These are phyloP conservation scores for Cyberlindnera sargentensis DNA, from an alignment of 805 yeast species.

Conservation along the genomic window DNA sequence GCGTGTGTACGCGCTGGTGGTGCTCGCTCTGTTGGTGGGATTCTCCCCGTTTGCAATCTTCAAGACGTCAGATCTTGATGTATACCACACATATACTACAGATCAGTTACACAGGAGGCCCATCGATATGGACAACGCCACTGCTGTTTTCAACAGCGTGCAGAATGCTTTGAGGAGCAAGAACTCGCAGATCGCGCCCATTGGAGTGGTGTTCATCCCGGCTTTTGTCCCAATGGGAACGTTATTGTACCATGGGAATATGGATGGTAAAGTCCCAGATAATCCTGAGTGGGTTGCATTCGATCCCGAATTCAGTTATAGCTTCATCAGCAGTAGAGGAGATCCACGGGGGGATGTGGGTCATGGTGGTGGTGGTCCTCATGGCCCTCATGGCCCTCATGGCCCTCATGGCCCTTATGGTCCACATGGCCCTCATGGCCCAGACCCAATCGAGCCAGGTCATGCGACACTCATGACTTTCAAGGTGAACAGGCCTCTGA, in stretches of 20 bases:
- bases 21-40: too few relatives aligned
- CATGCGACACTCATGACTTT: conserved; percentile 36
- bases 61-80: too few relatives aligned
- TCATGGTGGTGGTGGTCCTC: conserved; percentile 2
- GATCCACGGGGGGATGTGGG: conserved; percentile 8
- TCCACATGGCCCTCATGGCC: conserved; percentile 6
- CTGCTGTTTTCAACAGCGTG: conserved; percentile 49
- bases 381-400: conserved; percentile 2
- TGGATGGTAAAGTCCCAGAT: conserved; percentile 33
- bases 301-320: conserved; percentile 54
- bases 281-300: conserved; percentile 57
- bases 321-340: conserved; percentile 31
- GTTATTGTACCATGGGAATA: conserved; percentile 46
- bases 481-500: conserved; percentile 38
- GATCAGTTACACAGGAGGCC: conserved; percentile 2
- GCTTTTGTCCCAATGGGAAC: conserved; percentile 57
- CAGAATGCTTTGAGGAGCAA: conserved; percentile 46
- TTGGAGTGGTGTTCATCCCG: conserved; percentile 52
- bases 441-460: conserved; percentile 1
- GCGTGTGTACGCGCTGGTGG: too few relatives aligned
- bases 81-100: background rate
- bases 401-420: conserved; percentile 1
- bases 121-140: conserved; percentile 39
- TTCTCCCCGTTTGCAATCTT: too few relatives aligned
- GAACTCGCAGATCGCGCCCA: conserved; percentile 45